Evolutionary conservation across 495 filamentous ascomycete species (phyloP), one percentile per base, ranked within the genome.

Genomic region (Jackrogersella multiformis): DNA sequence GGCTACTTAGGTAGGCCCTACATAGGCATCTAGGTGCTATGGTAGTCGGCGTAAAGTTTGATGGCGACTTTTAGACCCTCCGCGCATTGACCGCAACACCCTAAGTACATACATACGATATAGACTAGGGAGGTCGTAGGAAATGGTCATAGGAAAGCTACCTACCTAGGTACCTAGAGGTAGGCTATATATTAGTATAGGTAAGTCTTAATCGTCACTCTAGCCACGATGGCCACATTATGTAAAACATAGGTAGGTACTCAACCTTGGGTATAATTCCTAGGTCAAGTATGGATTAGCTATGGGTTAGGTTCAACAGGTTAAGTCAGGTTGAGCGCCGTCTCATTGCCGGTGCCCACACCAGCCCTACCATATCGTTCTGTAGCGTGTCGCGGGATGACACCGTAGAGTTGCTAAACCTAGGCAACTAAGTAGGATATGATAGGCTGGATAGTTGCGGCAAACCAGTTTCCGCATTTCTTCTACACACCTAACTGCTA

Each of bases 141-240:
- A n/a, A n/a, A n/a, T n/a, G n/a, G n/a, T n/a, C n/a, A n/a, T n/a
- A n/a, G n/a, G n/a, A n/a, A n/a, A n/a, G n/a, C n/a, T n/a, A n/a
- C n/a, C n/a, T n/a, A n/a, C n/a, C n/a, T n/a, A n/a, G n/a, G n/a
- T n/a, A n/a, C n/a, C n/a, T n/a, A 46, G n/a, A 24, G 23, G 34
- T 42, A 15, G 26, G 18, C 20, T 15, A 36, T 38, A 51, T 56
- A 44, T 45, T 38, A 24, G 34, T 42, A 28, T 32, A n/a, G n/a
- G n/a, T 39, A n/a, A 57, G 32, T 32, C 8, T 23, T 45, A 28
- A 46, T 62, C 59, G 44, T 56, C 45, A 42, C 42, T 55, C 45
- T 36, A 60, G 49, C 62, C 18, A 67, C 48, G 23, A 55, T 34
- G 56, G 56, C 61, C 62, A 61, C 56, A 62, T 30, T 30, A 3